Percentiles rank a stretch among this genome's conserved stretches.
phyloP scores from a whole-genome alignment of 441 rosid species.

The Melianthus villosus region DNA sequence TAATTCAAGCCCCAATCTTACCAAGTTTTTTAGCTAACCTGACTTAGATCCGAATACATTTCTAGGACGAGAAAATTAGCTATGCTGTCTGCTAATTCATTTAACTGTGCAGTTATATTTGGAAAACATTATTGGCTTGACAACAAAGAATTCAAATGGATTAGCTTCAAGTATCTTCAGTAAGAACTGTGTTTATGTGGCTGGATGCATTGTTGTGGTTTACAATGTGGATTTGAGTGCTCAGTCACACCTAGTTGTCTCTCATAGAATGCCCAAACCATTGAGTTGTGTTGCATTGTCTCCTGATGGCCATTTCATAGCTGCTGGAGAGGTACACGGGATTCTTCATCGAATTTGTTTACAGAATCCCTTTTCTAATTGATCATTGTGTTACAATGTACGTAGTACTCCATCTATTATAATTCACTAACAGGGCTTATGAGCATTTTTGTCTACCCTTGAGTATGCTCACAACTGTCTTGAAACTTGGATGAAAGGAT shows the following conservation, averaged over 20 bases:
- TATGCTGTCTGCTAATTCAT: not conserved
- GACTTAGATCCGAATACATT: not conserved
- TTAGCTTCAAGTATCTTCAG: conserved; percentile 32
- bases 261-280: conserved; percentile 57
- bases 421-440: too few relatives aligned
- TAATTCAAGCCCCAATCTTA: not conserved
- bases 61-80: too few relatives aligned
- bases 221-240: conserved; percentile 31
- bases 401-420: too few relatives aligned
- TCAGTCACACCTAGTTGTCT: conserved; percentile 51
- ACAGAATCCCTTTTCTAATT: too few relatives aligned
- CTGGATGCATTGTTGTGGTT: conserved; percentile 66
- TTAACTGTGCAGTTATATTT: conserved; percentile 27
- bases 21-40: not conserved
- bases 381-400: too few relatives aligned
- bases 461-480: too few relatives aligned
- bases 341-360: too few relatives aligned
- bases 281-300: conserved; percentile 54
- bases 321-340: conserved; percentile 79
- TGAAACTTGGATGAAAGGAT: too few relatives aligned
- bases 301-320: conserved; percentile 46
- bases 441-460: too few relatives aligned
- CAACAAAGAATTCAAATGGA: conserved; percentile 47
- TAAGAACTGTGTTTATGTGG: conserved; percentile 41
- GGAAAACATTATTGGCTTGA: conserved; percentile 59